Evolutionary conservation across 2,329 filamentous ascomycete species (phyloP), one percentile per base, ranked within the genome.

Genomic region (Fusarium algeriense): DNA sequence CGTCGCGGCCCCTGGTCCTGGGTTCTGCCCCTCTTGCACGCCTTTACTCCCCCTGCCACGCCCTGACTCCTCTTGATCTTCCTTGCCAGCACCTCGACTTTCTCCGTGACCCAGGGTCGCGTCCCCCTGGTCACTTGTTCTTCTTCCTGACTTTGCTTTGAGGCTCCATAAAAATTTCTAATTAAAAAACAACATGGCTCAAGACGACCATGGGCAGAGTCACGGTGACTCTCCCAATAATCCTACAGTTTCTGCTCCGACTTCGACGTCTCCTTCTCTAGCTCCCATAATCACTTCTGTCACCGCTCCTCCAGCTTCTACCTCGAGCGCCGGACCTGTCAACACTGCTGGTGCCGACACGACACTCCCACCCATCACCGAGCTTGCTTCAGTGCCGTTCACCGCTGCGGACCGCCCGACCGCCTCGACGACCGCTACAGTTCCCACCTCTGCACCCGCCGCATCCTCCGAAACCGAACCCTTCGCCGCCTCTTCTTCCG

Each of bases 141-240:
- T 75, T 73, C 67, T 76, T 78, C 75, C 75, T 74, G 73, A 74
- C 78, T 79, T 78, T 74, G 70, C 70, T 75, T 74, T 70, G 69
- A 67, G 76, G 78, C 79, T 80, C 79, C 79, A 80, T 80, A 80
- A 80, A 78, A 78, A 71, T 75, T 78, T 76, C 73, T 78, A 79
- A 78, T 80, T 78, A 79, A 78, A 79, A 66, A 77, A 73, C 75
- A 77, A 76, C 73, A 77, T 77, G 75, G 75, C 75, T 77, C 71
- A 78, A 74, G 78, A 76, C 73, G 77, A 77, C 70, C 74, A 73
- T 70, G 76, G 69, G 70, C 73, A 74, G 74, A 75, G 75, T 71
- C 76, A 74, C 71, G 65, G 74, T 69, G 73, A 75, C 75, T 78
- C 75, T 72, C 69, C 70, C 67, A 72, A 67, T 71, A 75, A 75